Base-by-base conservation (phyloP, 1,139 yeast species). In the Pneumocystis wakefieldiae region DNA sequence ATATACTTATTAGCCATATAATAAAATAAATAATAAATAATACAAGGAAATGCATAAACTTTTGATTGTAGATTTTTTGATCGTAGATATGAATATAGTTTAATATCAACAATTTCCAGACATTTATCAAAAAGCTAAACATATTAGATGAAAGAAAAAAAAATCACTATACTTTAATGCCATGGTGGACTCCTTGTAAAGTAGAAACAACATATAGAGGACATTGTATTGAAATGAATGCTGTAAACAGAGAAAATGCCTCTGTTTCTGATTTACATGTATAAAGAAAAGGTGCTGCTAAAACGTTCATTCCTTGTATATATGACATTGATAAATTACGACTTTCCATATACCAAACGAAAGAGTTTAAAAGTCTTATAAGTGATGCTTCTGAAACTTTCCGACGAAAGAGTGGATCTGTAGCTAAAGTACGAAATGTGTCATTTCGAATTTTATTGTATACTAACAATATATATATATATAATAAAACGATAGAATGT, bases 301-400 rank as follows among this genome's bases (percentile, higher is more conserved):
- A 73, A 1, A 90, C 92, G 71, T 91, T 91, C 84, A 91, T 83
- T 1, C 97, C 97, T 71, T 90, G 97, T 14, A 90, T 96, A 71
- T 90, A 90, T 70, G 63, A n/a, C 19, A 62, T 62, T 41, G 24
- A 28, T 38, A n/a, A 29, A 24, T 39, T 29, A 19, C 10, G 64
- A 38, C 66, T 76, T 73, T 63, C 66, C 53, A 68, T 68, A 37
- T 74, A 73, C 78, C 87, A 79, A 0, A 95, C 95, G 70, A 83
- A 80, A n/a, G 87, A 83, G 57, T 88, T 85, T 55, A 90, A 77
- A 2, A 89, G 77, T 59, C 97, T 75, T 24, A 86, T 80, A 62
- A 90, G 75, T 2, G 87, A 76, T 5, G 81, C 82, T 70, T 89
- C 95, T 53, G 82, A 74, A 1, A 90, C 96, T 66, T 81, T 81